These are phyloP conservation scores for Hypoxylon subgilvum DNA, from an alignment of 495 filamentous ascomycete species.

Conservation along the genomic window DNA sequence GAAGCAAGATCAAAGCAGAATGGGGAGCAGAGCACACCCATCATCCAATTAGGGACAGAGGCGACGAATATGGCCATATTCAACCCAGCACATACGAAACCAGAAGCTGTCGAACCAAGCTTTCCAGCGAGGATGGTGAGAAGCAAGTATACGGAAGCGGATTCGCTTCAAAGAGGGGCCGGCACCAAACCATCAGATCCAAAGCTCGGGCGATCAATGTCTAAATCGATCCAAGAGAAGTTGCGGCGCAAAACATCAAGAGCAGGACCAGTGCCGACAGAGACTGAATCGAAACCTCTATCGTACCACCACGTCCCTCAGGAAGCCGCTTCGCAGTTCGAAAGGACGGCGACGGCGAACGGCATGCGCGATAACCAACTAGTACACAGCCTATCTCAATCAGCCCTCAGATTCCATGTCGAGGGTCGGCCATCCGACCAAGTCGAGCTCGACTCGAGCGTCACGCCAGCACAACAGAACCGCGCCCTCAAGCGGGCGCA, in stretches of 20 bases:
- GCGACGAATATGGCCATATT: not conserved
- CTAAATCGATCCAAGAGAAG: constrained; percentile 35
- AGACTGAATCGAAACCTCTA: not conserved
- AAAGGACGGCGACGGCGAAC: constrained; percentile 52
- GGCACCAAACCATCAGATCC: constrained; percentile 8
- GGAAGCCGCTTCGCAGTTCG: constrained; percentile 56
- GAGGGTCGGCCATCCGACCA: constrained; percentile 28
- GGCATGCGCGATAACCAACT: constrained; percentile 42
- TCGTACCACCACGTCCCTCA: constrained; percentile 49
- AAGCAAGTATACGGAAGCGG: constrained; percentile 5
- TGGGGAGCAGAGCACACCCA: constrained; percentile 21
- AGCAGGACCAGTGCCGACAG: constrained; percentile 1
- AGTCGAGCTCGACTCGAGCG: constrained; percentile 10
- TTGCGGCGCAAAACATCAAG: constrained; percentile 19
- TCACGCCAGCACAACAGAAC: constrained; percentile 26
- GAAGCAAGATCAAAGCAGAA: constrained; percentile 25
- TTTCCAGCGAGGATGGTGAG: constrained; percentile 28
- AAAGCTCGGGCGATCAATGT: constrained; percentile 12
- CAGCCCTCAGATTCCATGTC: constrained; percentile 45
- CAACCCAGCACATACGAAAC: not conserved
- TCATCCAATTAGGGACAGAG: not conserved
- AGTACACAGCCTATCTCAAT: constrained; percentile 49
- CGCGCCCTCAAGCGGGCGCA: constrained; percentile 30
- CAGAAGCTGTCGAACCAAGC: constrained; percentile 19
- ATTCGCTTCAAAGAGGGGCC: not conserved